Base-by-base conservation (phyloP, 768 basidiomycete genomes). In the Amanita muscaria region DNA sequence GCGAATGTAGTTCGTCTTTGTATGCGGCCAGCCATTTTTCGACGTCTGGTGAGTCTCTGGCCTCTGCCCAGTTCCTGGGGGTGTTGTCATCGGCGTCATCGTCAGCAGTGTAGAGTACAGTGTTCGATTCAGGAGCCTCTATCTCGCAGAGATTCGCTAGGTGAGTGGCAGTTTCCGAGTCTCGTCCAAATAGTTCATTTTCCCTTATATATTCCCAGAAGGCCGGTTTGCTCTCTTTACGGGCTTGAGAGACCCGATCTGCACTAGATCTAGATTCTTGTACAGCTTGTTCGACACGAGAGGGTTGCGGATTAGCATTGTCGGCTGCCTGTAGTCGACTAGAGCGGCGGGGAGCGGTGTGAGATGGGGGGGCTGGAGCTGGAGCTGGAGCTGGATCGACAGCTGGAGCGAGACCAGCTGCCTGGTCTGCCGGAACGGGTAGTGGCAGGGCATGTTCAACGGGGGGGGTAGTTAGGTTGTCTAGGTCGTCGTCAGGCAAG, bases 241-340 rank as follows among this genome's bases (percentile, higher is more conserved):
- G 16, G 1, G 12, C 37, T 14, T 23, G 37, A 3, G 21, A 8
- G 1, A 38, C 21, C 7, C 22, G 21, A 3, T 38, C 21, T 2
- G 37, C 7, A 7, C 37, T 38, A 1, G 2, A 2, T 9, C 12
- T 38, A 2, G 37, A 24, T 23, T 38, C 18, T 7, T 23, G 21
- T 1, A 5, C 5, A 9, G 19, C 19, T 23, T 23, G 16, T 10
- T 38, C 15, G 10, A 38, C 18, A 2, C 22, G 12, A 14, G 37
- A 38, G 16, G 7, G 62, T 50, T 0, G 15, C 9, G 14, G 34
- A 6, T 16, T n/a, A n/a, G n/a, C n/a, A n/a, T n/a, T n/a, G n/a
- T n/a, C n/a, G n/a, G n/a, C n/a, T n/a, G n/a, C n/a, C n/a, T n/a
- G n/a, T n/a, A n/a, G n/a, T n/a, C n/a, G n/a, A n/a, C n/a, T n/a